A percentile compares a stretch with the other conserved stretches of the same genome.
These are phyloP conservation scores for Emydomyces testavorans DNA, from an alignment of 2,329 filamentous ascomycete genomes.

Conservation along the genomic window DNA sequence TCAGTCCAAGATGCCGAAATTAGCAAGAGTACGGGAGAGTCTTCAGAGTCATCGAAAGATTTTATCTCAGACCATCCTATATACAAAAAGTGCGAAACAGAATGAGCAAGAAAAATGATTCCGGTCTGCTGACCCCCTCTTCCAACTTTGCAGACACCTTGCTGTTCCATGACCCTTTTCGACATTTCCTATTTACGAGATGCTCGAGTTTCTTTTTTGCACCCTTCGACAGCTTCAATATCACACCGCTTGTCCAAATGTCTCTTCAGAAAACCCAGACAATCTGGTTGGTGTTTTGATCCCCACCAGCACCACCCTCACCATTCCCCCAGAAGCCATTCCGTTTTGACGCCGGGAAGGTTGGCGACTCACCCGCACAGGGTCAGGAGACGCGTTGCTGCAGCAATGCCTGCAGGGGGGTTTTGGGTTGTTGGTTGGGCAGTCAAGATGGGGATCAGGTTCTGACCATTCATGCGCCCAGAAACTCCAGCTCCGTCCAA, in stretches of 20 bases:
- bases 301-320: background rate
- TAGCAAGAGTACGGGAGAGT: no score
- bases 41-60: no score
- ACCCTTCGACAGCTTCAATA: background rate
- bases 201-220: background rate
- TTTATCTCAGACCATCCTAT: no score
- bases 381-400: conserved; percentile 11
- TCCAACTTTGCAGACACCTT: background rate
- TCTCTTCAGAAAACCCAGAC: background rate
- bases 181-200: background rate
- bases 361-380: conserved; percentile 1
- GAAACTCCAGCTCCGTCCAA: background rate
- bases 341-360: conserved; percentile 1
- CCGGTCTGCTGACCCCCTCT: background rate
- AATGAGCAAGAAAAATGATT: background rate
- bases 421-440: conserved; percentile 7
- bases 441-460: conserved; percentile 1
- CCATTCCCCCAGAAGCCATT: conserved; percentile 1
- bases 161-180: background rate
- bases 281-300: background rate
- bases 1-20: no score
- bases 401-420: background rate
- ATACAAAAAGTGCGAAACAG: background rate
- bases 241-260: background rate
- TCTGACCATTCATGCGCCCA: conserved; percentile 5